Percentiles rank a stretch among this genome's conserved stretches.
Conservation (phyloP, 306 rosid genomes). For the Pyrus communis region DNA sequence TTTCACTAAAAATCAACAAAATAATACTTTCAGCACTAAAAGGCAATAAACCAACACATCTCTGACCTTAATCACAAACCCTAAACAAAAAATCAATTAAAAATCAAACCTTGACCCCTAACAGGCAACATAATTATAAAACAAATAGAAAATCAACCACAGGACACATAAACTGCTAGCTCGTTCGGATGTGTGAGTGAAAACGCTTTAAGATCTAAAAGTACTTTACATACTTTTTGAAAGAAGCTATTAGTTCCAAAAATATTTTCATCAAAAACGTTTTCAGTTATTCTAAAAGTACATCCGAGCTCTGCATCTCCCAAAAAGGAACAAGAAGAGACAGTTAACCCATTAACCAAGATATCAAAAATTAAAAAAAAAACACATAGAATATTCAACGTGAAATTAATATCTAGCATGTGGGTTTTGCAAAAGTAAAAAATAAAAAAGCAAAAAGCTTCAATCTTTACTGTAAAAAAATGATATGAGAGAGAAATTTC, state of each 20-base stretch:
- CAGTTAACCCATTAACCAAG: not conserved
- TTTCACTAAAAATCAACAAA: not conserved
- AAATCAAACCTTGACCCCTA: not conserved
- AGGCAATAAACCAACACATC: not conserved
- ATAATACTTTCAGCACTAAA: too few species aligned
- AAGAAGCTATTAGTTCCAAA: too few species aligned
- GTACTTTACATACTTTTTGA: accelerated
- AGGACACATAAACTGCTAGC: not conserved
- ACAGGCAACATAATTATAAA: not conserved
- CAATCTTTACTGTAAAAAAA: not conserved
- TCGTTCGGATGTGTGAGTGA: accelerated
- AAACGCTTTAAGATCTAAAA: too few species aligned
- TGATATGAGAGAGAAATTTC: not conserved
- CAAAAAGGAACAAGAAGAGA: not conserved
- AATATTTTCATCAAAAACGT: too few species aligned
- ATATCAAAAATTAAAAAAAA: not conserved
- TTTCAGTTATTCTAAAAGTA: too few species aligned
- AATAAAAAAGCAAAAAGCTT: not conserved
- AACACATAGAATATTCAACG: not conserved
- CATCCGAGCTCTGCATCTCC: not conserved
- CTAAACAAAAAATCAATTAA: not conserved
- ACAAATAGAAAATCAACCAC: not conserved
- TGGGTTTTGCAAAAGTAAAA: not conserved
- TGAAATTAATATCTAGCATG: not conserved
- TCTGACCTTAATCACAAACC: not conserved